phyloP scores from a whole-genome alignment of 345 rosid species.

The Gynandropsis gynandra region DNA sequence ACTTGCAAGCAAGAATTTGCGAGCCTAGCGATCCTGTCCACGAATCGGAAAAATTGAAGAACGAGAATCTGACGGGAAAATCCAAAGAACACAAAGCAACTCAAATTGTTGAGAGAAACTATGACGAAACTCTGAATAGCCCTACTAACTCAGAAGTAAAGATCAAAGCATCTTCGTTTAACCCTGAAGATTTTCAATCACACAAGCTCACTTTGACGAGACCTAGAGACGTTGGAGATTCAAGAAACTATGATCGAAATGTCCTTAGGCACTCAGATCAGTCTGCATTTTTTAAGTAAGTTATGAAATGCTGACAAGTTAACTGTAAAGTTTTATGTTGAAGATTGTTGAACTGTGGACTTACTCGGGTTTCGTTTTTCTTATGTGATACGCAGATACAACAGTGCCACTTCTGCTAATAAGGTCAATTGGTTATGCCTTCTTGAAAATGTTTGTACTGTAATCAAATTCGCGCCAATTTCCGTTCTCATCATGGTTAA shows the following conservation, averaged over 20 bases:
- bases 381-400: slow-evolving; percentile 40
- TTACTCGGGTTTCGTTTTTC: slow-evolving; percentile 11
- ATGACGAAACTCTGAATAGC: slow-evolving; percentile 24
- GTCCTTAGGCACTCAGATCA: slow-evolving; percentile 55
- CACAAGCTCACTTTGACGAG: slow-evolving; percentile 40
- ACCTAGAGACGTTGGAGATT: slow-evolving; percentile 30
- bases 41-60: slow-evolving; percentile 17
- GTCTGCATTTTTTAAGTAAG: slow-evolving; percentile 77
- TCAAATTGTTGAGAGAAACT: slow-evolving; percentile 29
- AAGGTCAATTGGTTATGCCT: slow-evolving; percentile 38
- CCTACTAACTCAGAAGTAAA: slow-evolving; percentile 29
- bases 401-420: slow-evolving; percentile 44
- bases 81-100: slow-evolving; percentile 26
- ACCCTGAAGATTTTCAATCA: slow-evolving; percentile 35
- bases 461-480: not conserved
- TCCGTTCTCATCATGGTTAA: slow-evolving; percentile 4
- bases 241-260: slow-evolving; percentile 37
- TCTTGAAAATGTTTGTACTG: not conserved
- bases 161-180: slow-evolving; percentile 29
- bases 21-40: slow-evolving; percentile 6
- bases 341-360: not conserved
- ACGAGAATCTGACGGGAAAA: slow-evolving; percentile 13
- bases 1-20: slow-evolving; percentile 25
- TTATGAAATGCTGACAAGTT: slow-evolving; percentile 10
- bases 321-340: slow-evolving; percentile 1